Conservation (phyloP, 768 basidiomycete genomes). For the Kwoniella dendrophila region DNA sequence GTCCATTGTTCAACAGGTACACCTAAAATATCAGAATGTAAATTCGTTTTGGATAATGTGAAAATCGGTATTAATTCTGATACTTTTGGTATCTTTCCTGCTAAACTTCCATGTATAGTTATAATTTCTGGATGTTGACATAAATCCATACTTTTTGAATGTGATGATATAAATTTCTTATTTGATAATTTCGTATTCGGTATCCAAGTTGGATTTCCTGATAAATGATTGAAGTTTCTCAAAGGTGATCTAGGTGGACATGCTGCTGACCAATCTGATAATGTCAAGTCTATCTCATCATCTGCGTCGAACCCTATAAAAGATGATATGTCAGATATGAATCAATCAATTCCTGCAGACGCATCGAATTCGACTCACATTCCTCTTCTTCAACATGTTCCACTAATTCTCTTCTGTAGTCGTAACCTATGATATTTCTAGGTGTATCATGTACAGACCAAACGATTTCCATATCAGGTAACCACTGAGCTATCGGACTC, state of each 20-base stretch:
- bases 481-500: slow-evolving; percentile 23
- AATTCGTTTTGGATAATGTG: slow-evolving; percentile 27
- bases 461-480: slow-evolving; percentile 24
- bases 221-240: not conserved
- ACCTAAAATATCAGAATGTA: slow-evolving; percentile 32
- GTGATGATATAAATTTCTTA: slow-evolving; percentile 44
- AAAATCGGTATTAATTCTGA: slow-evolving; percentile 21
- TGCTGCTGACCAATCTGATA: slow-evolving; percentile 30
- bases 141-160: slow-evolving; percentile 28
- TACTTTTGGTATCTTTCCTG: slow-evolving; percentile 14
- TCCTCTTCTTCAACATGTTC: slow-evolving; percentile 33
- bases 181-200: slow-evolving; percentile 14
- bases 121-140: slow-evolving; percentile 26
- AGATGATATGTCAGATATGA: too few species aligned
- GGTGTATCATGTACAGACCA: slow-evolving; percentile 32
- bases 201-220: not conserved
- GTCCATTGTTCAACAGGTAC: slow-evolving; percentile 36
- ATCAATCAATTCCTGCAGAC: too few species aligned
- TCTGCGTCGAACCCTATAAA: slow-evolving; percentile 11
- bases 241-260: slow-evolving; percentile 26
- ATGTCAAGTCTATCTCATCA: slow-evolving; percentile 24
- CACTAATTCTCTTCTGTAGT: slow-evolving; percentile 29
- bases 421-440: slow-evolving; percentile 18
- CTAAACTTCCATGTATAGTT: slow-evolving; percentile 24
- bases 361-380: slow-evolving; percentile 21